Evolutionary conservation across 495 filamentous ascomycete species (phyloP), one percentile per base, ranked within the genome.

Genomic region (Pseudomonodictys pantanalensis): DNA sequence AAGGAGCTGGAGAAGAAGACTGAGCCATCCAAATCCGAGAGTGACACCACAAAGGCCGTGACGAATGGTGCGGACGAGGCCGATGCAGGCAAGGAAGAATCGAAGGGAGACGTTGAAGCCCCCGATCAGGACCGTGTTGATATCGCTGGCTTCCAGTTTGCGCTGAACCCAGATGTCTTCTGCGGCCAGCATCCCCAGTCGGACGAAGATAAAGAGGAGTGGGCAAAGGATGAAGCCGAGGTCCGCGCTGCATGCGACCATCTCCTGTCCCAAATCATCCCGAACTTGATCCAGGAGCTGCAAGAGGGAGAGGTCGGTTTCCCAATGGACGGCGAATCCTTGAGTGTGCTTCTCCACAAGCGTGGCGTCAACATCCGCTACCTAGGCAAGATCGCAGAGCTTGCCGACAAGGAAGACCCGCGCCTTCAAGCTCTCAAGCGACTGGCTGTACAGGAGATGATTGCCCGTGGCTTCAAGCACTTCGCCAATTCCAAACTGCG

Each of bases 361-460:
- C 90, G 95, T 30, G 95, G 95, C 72, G 89, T 99, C 76, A 99
- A 97, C 77, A 81, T 96, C 61, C 86, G 95, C 68, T 99, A 99
- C 73, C 82, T 99, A 25, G 95, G 95, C 47, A 87, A 83, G 69
- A 69, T 97, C 64, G 88, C 88, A 20, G 77, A 80, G 44, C 77
- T 89, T 43, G 83, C 86, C 58, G 80, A 82, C 56, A 76, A 82
- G 60, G 78, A 83, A 67, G 88, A 85, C 38, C 75, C 82, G 41
- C 88, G 90, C 49, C 77, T 97, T 15, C 77, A 85, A 43, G 89
- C 90, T 50, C 78, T 99, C 58, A 83, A 83, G 33, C 80, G 81
- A 50, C 78, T 99, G 38, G 80, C 88, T 52, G 75, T 87, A 24
- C 91, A 95, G 69, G 95, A 99, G 77, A 97, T 97, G 88, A 81